Percentiles rank a stretch among this genome's conserved stretches.
phyloP scores from a whole-genome alignment of 2,329 filamentous ascomycete species.

The Apiospora aurea region DNA sequence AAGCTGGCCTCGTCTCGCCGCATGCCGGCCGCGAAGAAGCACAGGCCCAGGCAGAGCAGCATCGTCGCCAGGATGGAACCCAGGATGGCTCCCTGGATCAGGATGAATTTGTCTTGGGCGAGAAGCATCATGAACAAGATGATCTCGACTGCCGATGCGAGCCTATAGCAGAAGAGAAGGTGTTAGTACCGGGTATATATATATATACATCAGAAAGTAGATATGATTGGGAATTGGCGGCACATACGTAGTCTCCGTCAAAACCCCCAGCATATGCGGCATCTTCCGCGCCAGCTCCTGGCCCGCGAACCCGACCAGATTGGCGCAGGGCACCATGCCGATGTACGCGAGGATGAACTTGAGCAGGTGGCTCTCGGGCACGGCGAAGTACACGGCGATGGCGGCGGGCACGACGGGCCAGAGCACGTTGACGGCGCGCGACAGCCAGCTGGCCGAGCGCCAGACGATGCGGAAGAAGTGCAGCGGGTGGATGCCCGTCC shows the following conservation, averaged over 20 bases:
- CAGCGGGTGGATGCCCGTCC: constrained; percentile 68
- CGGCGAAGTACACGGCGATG: constrained; percentile 63
- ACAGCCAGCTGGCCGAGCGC: constrained; percentile 68
- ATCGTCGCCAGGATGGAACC: constrained; percentile 85
- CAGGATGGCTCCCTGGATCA: constrained; percentile 83
- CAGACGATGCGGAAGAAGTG: constrained; percentile 71
- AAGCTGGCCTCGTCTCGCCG: constrained; percentile 73
- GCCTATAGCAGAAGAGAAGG: constrained; percentile 40
- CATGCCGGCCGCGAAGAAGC: constrained; percentile 80
- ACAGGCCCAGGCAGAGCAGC: constrained; percentile 79
- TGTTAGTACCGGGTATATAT: background rate
- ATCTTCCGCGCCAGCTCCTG: constrained; percentile 77
- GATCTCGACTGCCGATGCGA: constrained; percentile 82
- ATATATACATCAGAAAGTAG: background rate
- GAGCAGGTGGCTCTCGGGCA: constrained; percentile 58
- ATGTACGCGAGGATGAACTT: constrained; percentile 77
- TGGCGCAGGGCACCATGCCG: constrained; percentile 79
- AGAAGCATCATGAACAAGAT: constrained; percentile 79
- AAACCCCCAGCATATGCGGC: constrained; percentile 73
- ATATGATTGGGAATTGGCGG: constrained; percentile 28
- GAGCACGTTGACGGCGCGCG: constrained; percentile 71
- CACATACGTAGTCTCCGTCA: constrained; percentile 64
- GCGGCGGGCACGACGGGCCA: constrained; percentile 80
- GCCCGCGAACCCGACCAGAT: constrained; percentile 77
- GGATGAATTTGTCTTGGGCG: constrained; percentile 58